phyloP scores from a whole-genome alignment of 2,329 filamentous ascomycete species.

The Coniochaeta ligniaria region DNA sequence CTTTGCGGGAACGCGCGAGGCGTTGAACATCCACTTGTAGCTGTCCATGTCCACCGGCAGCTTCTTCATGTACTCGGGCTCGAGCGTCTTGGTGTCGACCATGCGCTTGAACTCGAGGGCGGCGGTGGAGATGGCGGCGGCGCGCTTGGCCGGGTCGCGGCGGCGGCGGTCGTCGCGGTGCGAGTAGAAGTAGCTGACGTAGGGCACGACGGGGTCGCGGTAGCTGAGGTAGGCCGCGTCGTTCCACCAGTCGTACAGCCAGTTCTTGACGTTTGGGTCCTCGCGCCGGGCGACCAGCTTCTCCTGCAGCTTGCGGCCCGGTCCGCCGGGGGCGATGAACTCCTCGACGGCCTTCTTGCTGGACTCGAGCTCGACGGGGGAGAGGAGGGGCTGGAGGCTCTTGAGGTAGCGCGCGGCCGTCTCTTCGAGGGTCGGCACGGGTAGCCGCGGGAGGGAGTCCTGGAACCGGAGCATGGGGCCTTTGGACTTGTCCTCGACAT shows the following conservation, averaged over 20 bases:
- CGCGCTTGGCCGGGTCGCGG: slow-evolving; percentile 83
- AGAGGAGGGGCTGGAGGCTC: slow-evolving; percentile 68
- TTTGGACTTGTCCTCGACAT: slow-evolving; percentile 72
- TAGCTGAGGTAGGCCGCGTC: slow-evolving; percentile 86
- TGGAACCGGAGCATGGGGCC: slow-evolving; percentile 79
- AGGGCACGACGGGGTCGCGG: slow-evolving; percentile 92
- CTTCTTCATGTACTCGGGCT: slow-evolving; percentile 99
- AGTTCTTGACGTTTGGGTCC: slow-evolving; percentile 80
- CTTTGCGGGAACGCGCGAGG: slow-evolving; percentile 74
- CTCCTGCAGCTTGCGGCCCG: slow-evolving; percentile 79
- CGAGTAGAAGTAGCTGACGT: slow-evolving; percentile 99
- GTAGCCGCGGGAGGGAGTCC: slow-evolving; percentile 73
- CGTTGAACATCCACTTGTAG: slow-evolving; percentile 99
- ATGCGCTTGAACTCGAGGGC: slow-evolving; percentile 90
- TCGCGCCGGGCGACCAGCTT: slow-evolving; percentile 73
- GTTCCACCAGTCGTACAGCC: slow-evolving; percentile 99
- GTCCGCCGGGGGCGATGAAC: slow-evolving; percentile 80
- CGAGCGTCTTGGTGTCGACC: slow-evolving; percentile 73
- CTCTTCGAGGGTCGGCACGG: slow-evolving; percentile 76
- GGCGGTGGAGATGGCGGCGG: slow-evolving; percentile 80
- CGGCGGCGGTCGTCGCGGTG: slow-evolving; percentile 88
- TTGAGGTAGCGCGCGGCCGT: slow-evolving; percentile 76
- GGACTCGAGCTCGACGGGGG: slow-evolving; percentile 57
- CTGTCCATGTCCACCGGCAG: slow-evolving; percentile 97
- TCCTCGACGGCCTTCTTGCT: slow-evolving; percentile 81